These are phyloP conservation scores for Saccharomycopsis oosterbeekiorum DNA, from an alignment of 805 yeast species.

Conservation along the genomic window DNA sequence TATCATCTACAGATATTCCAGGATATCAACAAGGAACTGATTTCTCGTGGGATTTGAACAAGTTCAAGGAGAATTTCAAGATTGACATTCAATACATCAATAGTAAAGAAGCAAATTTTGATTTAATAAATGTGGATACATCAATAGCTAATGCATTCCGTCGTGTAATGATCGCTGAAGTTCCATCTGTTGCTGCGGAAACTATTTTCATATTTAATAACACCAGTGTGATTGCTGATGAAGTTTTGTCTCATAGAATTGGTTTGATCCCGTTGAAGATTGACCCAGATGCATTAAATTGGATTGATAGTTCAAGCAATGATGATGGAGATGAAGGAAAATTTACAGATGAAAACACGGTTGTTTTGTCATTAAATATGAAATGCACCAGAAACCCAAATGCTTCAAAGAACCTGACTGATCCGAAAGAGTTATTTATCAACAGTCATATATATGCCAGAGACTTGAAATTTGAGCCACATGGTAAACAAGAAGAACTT, in stretches of 20 bases:
- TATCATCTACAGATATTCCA: slow-evolving; percentile 85
- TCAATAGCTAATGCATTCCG: slow-evolving; percentile 94
- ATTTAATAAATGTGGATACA: slow-evolving; percentile 77
- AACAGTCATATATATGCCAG: slow-evolving; percentile 83
- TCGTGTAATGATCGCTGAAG: slow-evolving; percentile 93
- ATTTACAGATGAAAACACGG: slow-evolving; percentile 81
- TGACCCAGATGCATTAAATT: slow-evolving; percentile 79
- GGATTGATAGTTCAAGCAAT: slow-evolving; percentile 63
- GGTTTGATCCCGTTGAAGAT: slow-evolving; percentile 86
- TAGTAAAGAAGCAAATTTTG: slow-evolving; percentile 75
- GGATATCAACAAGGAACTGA: slow-evolving; percentile 63
- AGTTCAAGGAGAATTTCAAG: slow-evolving; percentile 58
- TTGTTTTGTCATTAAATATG: slow-evolving; percentile 72
- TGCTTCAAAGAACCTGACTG: slow-evolving; percentile 66
- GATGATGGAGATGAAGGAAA: slow-evolving; percentile 42
- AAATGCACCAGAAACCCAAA: slow-evolving; percentile 79
- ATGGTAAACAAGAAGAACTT: slow-evolving; percentile 70
- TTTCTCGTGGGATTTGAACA: slow-evolving; percentile 74
- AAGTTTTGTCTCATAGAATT: slow-evolving; percentile 89
- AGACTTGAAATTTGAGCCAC: slow-evolving; percentile 84
- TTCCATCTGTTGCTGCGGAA: slow-evolving; percentile 93
- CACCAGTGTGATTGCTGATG: slow-evolving; percentile 95
- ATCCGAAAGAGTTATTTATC: slow-evolving; percentile 74
- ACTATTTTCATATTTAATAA: slow-evolving; percentile 84
- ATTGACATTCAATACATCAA: slow-evolving; percentile 56